Evolutionary conservation across 1,139 yeast genomes (phyloP), one percentile per base, ranked within the genome.

Genomic region (Schwanniomyces etchellsii): DNA sequence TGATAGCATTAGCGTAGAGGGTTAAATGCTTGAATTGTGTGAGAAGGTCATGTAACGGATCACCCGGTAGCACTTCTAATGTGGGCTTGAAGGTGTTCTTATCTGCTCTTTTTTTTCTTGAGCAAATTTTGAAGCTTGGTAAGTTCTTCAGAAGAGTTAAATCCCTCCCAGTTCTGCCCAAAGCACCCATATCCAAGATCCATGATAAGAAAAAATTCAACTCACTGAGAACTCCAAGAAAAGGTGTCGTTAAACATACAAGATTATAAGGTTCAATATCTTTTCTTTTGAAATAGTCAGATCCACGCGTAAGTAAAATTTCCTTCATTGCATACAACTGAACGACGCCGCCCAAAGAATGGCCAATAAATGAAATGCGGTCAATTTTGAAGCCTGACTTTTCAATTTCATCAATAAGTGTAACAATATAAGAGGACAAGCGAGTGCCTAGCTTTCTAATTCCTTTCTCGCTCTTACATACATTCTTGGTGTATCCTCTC

Each of bases 81-180:
- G 93, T 49, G 0, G 98, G 96, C 36, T 63, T 70, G 5, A 61
- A 51, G 5, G 37, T 37, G 24, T 43, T 47, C 12, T 35, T 29
- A 5, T 31, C 26, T 11, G 31, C 27, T 15, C 32, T 20, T 15
- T 27, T 34, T 15, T 32, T 26, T 5, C 17, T 13, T 11, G 11
- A 9, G 5, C 12, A 6, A 20, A 39, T 23, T 28, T 35, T 35
- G 13, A 50, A 28, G 28, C 45, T 44, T 4, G 56, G 54, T 15
- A 57, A 29, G 34, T 52, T 47, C 30, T 46, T 54, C 45, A 49
- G 52, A 24, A 93, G 64, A 0, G 95, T 91, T 38, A 91, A 59
- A 49, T 91, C 98, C 42, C 86, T 82, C 0, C 98, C 98, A 0
- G 97, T 83, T 45, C 79, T 80, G 1, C 98, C 98, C 9, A 86